phyloP scores from a whole-genome alignment of 768 basidiomycete species.

The Tylopilus sp. region DNA sequence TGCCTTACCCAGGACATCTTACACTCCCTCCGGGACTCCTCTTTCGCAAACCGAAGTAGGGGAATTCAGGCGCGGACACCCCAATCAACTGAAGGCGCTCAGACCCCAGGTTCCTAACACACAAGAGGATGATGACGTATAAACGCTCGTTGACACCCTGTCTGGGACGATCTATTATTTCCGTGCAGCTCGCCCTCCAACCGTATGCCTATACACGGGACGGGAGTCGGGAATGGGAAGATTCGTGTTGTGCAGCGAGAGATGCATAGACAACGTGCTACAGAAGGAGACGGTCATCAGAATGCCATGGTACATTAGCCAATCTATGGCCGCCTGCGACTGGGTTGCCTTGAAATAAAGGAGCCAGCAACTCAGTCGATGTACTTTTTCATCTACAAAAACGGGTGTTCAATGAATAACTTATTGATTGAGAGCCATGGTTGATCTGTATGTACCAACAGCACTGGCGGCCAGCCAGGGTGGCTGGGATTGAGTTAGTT shows the following conservation, averaged over 20 bases:
- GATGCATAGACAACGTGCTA: constrained; percentile 15
- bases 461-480: too few species aligned
- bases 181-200: constrained; percentile 21
- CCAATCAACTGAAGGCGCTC: neutral
- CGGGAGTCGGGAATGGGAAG: constrained; percentile 19
- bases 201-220: neutral
- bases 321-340: constrained; percentile 18
- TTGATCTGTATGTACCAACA: too few species aligned
- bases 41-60: constrained; percentile 7
- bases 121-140: constrained; percentile 8
- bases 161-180: constrained; percentile 27
- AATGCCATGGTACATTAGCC: constrained; percentile 18
- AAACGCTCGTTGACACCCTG: constrained; percentile 22
- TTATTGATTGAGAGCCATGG: too few species aligned
- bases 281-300: constrained; percentile 25
- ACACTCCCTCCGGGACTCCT: constrained; percentile 17
- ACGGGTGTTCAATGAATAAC: constrained; percentile 7
- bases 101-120: neutral
- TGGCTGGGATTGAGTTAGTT: too few species aligned
- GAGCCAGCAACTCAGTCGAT: too few species aligned
- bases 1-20: constrained; percentile 9
- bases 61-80: constrained; percentile 17
- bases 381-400: too few species aligned
- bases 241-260: too few species aligned
- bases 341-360: constrained; percentile 24